Evolutionary conservation across 2,329 filamentous ascomycete genomes (phyloP), one percentile per base, ranked within the genome.

Genomic region (Pseudopithomyces chartarum): DNA sequence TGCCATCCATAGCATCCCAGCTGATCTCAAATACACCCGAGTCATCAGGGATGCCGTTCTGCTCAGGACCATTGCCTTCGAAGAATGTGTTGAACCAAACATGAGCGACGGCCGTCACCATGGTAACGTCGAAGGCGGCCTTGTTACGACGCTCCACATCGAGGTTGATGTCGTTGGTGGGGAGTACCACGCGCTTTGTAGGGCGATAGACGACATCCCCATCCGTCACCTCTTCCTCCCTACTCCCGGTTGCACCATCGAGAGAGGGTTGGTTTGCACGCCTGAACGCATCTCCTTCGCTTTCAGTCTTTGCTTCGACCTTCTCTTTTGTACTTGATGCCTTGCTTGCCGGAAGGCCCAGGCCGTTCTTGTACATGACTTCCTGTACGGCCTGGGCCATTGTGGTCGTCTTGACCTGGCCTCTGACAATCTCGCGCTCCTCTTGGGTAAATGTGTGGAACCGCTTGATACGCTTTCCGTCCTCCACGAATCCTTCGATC

Each of bases 61-160:
- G 82, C 68, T 92, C 90, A 0, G 89, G 87, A 0, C 90, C 90
- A 19, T 85, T 80, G 43, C 93, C 92, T 77, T 98, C 95, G 67
- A 98, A 98, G 76, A 88, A 98, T 1, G 88, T 82, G 70, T 99
- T 99, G 81, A 97, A 97, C 95, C 95, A 99, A 15, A 97, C 91
- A 69, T 98, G 94, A 0, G 93, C 93, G 10, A 98, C 88, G 0
- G 93, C 88, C 0, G 94, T 97, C 3, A 97, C 92, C 87, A 98
- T 91, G 0, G 91, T 92, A 1, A 92, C 90, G 6, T 84, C 84
- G 67, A 90, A 90, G 4, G 85, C 84, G 1, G 90, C 87, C 68
- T 89, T 90, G 76, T 92, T 96, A 34, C 93, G 87, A 7, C 92
- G 86, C 77, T 98, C 93, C 22, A 97, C 87, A 48, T 92, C 88